Evolutionary conservation across 768 basidiomycete genomes (phyloP), one percentile per base, ranked within the genome.

Genomic region (Naganishia vaughanmartiniae): DNA sequence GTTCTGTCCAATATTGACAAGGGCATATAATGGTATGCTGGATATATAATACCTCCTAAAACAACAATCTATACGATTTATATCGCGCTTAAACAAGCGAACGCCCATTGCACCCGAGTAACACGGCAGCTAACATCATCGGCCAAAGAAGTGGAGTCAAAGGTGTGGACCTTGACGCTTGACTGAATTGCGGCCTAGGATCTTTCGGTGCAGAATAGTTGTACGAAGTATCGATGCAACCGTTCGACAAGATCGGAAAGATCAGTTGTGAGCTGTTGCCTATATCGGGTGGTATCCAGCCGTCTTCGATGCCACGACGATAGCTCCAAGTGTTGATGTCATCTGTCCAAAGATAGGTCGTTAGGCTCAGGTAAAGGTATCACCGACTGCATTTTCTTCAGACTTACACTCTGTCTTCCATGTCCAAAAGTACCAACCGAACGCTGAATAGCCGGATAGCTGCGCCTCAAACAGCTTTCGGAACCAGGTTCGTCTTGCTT

Each of bases 381-480:
- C 14, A 15, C 42, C 42, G 10, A 42, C 2, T 42, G 10, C 15
- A 9, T 42, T 46, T 56, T 0, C 14, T 24, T 10, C 3, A 19
- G 6, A 36, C 69, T 39, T 34, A 67, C 69, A 65, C 33, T 71
- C 53, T 30, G 65, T 73, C 74, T 74, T 67, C 78, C 80, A 81
- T 10, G 74, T 76, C 80, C 80, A 81, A 68, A 74, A 81, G 63
- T 78, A 78, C 77, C 77, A 81, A 28, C 80, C 80, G 12, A 63
- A 65, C 0, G 74, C 69, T 5, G 73, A 70, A 66, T 81, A 81
- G 10, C 77, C 75, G 0, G 77, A 76, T 10, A 78, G 66, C 63
- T 81, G 80, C 17, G 79, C 75, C 56, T 81, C 80, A 55, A 80
- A 81, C 28, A 80, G 42, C n/a, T 74, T 65, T 21, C 80, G 45